These are phyloP conservation scores for Ogataea methylovora DNA, from an alignment of 805 yeast species.

Conservation along the genomic window DNA sequence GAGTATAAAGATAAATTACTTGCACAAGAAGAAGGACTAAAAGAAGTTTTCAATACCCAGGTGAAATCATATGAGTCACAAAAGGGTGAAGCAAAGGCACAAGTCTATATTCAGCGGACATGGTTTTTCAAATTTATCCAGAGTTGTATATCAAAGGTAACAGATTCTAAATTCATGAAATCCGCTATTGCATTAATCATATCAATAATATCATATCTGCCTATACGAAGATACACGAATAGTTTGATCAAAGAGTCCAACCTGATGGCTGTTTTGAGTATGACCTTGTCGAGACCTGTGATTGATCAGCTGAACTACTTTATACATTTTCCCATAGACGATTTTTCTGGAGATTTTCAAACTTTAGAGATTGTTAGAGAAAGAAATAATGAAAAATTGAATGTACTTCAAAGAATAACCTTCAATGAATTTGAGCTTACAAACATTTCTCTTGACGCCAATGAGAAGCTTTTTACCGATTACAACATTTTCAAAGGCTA, in stretches of 20 bases:
- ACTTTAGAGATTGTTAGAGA: slow-evolving; percentile 7
- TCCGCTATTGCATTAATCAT: slow-evolving; percentile 22
- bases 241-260: slow-evolving; percentile 21
- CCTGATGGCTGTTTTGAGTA: slow-evolving; percentile 10
- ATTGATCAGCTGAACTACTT: slow-evolving; percentile 15
- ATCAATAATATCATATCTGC: slow-evolving; percentile 29
- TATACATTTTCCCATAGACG: slow-evolving; percentile 34
- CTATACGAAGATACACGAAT: slow-evolving; percentile 31
- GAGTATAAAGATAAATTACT: slow-evolving; percentile 11
- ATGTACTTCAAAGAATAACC: background rate
- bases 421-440: background rate
- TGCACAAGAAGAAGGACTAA: slow-evolving; percentile 6
- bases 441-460: too few species aligned
- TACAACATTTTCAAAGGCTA: too few species aligned
- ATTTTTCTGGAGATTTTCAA: slow-evolving; percentile 26
- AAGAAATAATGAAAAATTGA: background rate
- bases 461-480: too few species aligned
- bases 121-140: too few species aligned
- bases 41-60: slow-evolving; percentile 16
- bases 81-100: too few species aligned
- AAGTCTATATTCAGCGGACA: too few species aligned
- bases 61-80: too few species aligned
- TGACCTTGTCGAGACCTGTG: too few species aligned
- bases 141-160: too few species aligned
- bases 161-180: too few species aligned